Base-by-base conservation (phyloP, 225 moss, liverwort and hornwort species). In the Bryoerythrophyllum caledonicum region DNA sequence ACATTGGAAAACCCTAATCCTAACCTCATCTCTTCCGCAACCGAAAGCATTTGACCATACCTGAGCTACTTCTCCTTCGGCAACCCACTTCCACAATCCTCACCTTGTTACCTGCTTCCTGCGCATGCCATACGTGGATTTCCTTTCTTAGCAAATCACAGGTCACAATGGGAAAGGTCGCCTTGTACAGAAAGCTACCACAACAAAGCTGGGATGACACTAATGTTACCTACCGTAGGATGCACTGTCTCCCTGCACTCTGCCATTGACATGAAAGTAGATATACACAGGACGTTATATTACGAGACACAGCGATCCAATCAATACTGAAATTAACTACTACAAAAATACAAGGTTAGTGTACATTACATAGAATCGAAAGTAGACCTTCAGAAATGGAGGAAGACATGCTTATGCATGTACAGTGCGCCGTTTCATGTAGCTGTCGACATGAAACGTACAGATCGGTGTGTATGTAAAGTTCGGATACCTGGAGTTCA, bases 1-100 rank as follows among this genome's bases (percentile, higher is more conserved):
- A 79, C 84, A 84, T 87, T 71, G 74, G 67, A 51, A 81, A 79
- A 77, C 49, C 72, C 67, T 66, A 74, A 70, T 24, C 79, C 76
- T 71, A 79, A 51, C 52, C 56, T 63, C 75, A 51, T 63, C 74
- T 71, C 71, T 68, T 63, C 73, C 52, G 68, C 6, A 48, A 48
- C 52, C 25, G 6, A 53, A 69, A 64, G 34, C 63, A 35, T 62
- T 46, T 34, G 59, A 26, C 11, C 26, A 58, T 70, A 74, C 40
- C 62, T 57, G 71, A 67, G 61, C 51, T 61, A 71, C 49, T 57
- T 74, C 48, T 56, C 62, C 48, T 26, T 27, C 21, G 9, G 19
- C 41, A 14, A 78, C 27, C n/a, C n/a, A 54, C 12, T 46, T 25
- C 9, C 10, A 11, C 20, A 55, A 70, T 60, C 19, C 70, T 59